phyloP scores from a whole-genome alignment of 805 yeast genomes.

The Blastobotrys robertii region DNA sequence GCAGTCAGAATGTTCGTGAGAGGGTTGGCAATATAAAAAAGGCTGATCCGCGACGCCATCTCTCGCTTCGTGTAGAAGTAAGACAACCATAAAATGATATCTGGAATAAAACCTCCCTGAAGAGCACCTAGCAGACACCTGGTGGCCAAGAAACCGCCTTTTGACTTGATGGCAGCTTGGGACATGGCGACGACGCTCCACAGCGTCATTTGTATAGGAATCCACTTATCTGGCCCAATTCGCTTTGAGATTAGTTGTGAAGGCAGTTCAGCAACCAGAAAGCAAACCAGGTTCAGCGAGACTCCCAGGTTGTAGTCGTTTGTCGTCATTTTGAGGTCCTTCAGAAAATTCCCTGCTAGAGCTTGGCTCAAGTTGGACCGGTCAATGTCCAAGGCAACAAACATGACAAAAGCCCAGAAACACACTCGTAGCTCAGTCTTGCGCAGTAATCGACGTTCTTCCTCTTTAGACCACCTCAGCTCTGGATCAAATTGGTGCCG shows the following conservation, averaged over 20 bases:
- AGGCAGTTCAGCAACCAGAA: constrained; percentile 51
- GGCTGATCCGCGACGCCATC: constrained; percentile 44
- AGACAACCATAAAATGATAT: constrained; percentile 47
- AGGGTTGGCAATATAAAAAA: constrained; percentile 46
- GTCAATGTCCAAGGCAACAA: constrained; percentile 47
- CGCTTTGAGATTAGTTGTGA: constrained; percentile 56
- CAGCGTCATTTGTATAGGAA: constrained; percentile 44
- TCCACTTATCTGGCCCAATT: constrained; percentile 53
- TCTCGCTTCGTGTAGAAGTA: constrained; percentile 53
- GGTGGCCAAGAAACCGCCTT: constrained; percentile 36
- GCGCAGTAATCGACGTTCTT: constrained; percentile 36
- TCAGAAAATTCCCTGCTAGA: constrained; percentile 42
- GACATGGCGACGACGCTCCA: constrained; percentile 49
- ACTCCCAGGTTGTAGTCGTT: constrained; percentile 48
- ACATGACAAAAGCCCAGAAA: constrained; percentile 45
- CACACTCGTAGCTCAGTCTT: constrained; percentile 47
- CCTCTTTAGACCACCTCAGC: constrained; percentile 39
- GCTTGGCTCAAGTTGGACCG: constrained; percentile 48
- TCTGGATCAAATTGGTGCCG: constrained; percentile 43
- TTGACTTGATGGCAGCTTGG: constrained; percentile 36
- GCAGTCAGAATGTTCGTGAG: constrained; percentile 35
- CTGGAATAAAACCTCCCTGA: constrained; percentile 60
- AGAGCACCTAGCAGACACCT: constrained; percentile 45
- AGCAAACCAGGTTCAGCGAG: constrained; percentile 43
- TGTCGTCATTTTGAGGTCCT: constrained; percentile 42